Conservation (phyloP, 176 grass and related monocot species). For the Miscanthus lutarioriparius region DNA sequence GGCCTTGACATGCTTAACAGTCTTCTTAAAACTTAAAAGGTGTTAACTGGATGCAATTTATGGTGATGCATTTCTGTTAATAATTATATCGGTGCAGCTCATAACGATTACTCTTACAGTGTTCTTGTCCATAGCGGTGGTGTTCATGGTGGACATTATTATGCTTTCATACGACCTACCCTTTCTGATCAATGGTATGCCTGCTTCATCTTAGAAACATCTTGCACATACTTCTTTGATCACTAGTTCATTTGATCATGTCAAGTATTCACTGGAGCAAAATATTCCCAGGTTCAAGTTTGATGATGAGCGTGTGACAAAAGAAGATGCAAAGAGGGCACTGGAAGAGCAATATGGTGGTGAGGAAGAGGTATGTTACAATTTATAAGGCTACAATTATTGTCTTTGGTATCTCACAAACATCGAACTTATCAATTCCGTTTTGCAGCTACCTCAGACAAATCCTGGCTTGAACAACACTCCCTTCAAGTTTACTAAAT, state of each 20-base stretch:
- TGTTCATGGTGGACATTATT: conserved; percentile 98
- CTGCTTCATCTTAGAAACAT: conserved; percentile 1
- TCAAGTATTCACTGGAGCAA: conserved; percentile 13
- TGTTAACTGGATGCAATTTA: background rate
- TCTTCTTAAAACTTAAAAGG: background rate
- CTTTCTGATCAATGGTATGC: conserved; percentile 59
- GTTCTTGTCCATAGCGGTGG: conserved; percentile 98
- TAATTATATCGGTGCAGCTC: conserved; percentile 7
- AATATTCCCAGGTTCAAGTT: conserved; percentile 79
- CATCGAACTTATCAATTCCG: conserved; percentile 22
- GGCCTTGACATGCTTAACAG: no score
- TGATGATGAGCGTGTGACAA: conserved; percentile 98
- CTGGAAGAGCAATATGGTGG: conserved; percentile 99
- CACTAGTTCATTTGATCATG: background rate
- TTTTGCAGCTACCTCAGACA: conserved; percentile 81
- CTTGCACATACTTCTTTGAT: conserved; percentile 6
- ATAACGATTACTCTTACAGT: conserved; percentile 50
- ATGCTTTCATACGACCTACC: conserved; percentile 94
- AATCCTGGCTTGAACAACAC: conserved; percentile 97
- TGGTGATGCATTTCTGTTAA: background rate
- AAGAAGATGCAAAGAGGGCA: conserved; percentile 91
- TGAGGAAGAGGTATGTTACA: conserved; percentile 81
- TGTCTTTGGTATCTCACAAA: conserved; percentile 9
- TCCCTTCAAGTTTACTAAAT: conserved; percentile 99
- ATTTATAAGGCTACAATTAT: conserved; percentile 17